phyloP scores from a whole-genome alignment of 768 basidiomycete species.

The Mycena albidolilacea region DNA sequence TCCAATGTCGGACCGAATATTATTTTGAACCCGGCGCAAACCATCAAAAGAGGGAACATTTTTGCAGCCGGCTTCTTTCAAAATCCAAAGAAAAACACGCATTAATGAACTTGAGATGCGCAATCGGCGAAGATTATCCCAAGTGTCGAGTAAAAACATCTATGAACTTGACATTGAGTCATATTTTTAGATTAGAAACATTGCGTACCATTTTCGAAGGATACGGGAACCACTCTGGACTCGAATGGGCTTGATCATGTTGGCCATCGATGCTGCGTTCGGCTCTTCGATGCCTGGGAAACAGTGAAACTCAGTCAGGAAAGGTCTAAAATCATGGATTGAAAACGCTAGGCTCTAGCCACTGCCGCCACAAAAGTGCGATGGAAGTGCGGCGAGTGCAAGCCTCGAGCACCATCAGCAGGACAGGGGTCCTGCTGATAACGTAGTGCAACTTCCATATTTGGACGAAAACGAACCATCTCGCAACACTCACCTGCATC shows the following conservation, averaged over 20 bases:
- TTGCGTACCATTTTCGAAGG: slow-evolving; percentile 15
- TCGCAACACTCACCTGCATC: slow-evolving; percentile 12
- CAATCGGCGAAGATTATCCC: slow-evolving; percentile 27
- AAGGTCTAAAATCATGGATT: no score
- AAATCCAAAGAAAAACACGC: slow-evolving; percentile 30
- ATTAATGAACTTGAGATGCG: slow-evolving; percentile 27
- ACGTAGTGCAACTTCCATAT: neutral
- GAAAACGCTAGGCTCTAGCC: no score
- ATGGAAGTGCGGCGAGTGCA: no score
- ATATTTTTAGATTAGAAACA: neutral
- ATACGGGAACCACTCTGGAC: slow-evolving; percentile 27
- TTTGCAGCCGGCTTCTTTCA: slow-evolving; percentile 14
- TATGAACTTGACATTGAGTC: neutral
- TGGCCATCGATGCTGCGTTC: neutral
- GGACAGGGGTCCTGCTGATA: no score
- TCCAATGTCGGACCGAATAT: slow-evolving; percentile 18
- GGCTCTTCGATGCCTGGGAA: slow-evolving; percentile 16
- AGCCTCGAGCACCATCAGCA: no score
- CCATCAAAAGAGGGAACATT: slow-evolving; percentile 29
- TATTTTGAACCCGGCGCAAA: slow-evolving; percentile 12
- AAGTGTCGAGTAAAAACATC: slow-evolving; percentile 32
- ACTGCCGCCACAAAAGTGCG: no score
- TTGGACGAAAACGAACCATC: neutral
- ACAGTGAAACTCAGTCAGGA: no score
- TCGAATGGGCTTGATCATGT: neutral